Base-by-base conservation (phyloP, 2,329 filamentous ascomycete species). In the Fusarium pseudonygamai region DNA sequence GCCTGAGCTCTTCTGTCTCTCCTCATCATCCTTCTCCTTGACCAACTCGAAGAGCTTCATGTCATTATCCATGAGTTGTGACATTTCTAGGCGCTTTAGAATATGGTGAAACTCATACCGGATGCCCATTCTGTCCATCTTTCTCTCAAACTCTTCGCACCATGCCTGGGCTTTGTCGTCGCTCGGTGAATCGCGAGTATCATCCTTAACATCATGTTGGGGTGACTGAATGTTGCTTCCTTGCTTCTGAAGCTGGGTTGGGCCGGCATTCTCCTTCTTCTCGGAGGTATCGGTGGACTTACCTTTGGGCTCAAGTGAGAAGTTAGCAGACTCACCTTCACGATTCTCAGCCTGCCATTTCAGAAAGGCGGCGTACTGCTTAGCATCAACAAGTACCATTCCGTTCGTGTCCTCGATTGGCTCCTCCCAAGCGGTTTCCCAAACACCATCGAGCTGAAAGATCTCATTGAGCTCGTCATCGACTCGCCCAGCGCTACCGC, bases 401-500 rank as follows among this genome's bases (percentile, higher is more conserved):
- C 13, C 43, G 15, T 46, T 20, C 6, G 20, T 4, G 9, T 18
- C 24, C 6, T 6, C 13, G 28, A 22, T 7, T 0, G 18, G 12
- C 20, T 46, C 43, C 22, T 46, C 26, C 43, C 26, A 46, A 7
- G 43, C 18, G 8, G 43, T 12, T 46, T 9, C 9, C 24, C 24
- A 15, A 28, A 11, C 12, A 3, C 20, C 18, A 22, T 46, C 18
- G 16, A 36, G 16, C 16, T 36, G 34, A 36, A 36, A 36, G 3
- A 36, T 36, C 16, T 36, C 34, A 36, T 18, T 36, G 18, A 46
- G 18, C 9, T 4, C 42, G 5, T 26, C 13, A 20, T 46, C 12
- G 7, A 20, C 18, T 28, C 13, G 8, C 18, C 13, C 13, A 28
- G 11, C 3, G 1, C 3, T 0, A 7, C 13, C 15, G 3, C 5